These are phyloP conservation scores for Raffaelea ambrosiae DNA, from an alignment of 2,329 filamentous ascomycete species.

Conservation along the genomic window DNA sequence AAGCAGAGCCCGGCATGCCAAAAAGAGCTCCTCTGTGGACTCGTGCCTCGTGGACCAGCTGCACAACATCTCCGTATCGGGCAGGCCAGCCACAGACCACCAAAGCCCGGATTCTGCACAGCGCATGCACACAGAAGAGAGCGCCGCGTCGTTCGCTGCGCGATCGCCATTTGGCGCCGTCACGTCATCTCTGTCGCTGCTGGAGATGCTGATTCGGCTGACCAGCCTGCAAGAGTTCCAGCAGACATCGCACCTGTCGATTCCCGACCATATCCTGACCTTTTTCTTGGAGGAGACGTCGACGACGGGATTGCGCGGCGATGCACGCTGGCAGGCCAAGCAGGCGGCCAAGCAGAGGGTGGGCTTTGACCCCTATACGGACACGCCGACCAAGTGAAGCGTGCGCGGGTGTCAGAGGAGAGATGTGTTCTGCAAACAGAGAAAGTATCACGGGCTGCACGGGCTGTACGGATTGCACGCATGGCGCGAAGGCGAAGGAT, in stretches of 20 bases:
- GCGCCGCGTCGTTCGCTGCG: conserved; percentile 21
- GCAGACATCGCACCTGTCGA: conserved; percentile 79
- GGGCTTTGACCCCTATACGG: conserved; percentile 49
- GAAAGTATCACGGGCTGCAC: neutral
- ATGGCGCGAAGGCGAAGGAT: no score
- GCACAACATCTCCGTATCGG: conserved; percentile 27
- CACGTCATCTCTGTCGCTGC: conserved; percentile 57
- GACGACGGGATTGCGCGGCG: conserved; percentile 39
- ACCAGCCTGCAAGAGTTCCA: conserved; percentile 87
- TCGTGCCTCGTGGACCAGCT: conserved; percentile 31
- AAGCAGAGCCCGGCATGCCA: no score
- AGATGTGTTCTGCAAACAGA: neutral
- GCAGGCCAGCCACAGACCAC: conserved; percentile 1
- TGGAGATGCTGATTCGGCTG: conserved; percentile 82
- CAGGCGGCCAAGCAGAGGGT: conserved; percentile 38
- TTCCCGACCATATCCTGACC: conserved; percentile 79
- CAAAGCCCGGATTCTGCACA: neutral
- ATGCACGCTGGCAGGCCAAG: conserved; percentile 33
- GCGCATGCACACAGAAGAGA: neutral
- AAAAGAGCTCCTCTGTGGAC: conserved; percentile 22
- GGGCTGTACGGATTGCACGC: neutral
- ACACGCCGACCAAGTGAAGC: conserved; percentile 24
- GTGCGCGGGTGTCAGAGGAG: neutral
- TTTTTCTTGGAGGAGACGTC: conserved; percentile 69
- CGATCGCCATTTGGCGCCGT: conserved; percentile 44